Evolutionary conservation across 2,329 filamentous ascomycete species (phyloP).

Genomic region (Cladosporium sp.): DNA sequence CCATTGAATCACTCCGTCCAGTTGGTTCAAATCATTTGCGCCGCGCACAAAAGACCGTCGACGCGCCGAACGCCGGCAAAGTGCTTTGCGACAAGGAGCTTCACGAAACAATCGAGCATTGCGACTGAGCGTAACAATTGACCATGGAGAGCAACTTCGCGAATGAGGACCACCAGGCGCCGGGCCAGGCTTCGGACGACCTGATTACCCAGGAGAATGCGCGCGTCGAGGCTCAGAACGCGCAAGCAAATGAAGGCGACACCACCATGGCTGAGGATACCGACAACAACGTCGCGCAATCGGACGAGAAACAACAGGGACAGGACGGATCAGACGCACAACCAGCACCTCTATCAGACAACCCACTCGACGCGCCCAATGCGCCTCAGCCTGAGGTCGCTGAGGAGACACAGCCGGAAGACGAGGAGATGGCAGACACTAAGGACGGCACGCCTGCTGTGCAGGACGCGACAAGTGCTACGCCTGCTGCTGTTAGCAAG

Average conservation of each 20-base stretch:
- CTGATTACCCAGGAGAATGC: slow-evolving; percentile 34
- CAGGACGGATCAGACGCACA: slow-evolving; percentile 17
- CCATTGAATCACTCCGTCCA: background rate
- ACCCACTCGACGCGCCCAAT: slow-evolving; percentile 35
- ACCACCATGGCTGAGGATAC: slow-evolving; percentile 32
- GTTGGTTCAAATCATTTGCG: background rate
- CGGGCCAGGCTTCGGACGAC: slow-evolving; percentile 31
- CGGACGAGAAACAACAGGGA: slow-evolving; percentile 17
- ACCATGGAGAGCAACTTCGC: slow-evolving; percentile 24
- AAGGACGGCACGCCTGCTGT: slow-evolving; percentile 36
- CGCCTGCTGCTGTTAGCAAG: slow-evolving; percentile 58
- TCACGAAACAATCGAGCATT: background rate
- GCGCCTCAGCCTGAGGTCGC: slow-evolving; percentile 32
- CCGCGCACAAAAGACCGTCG: background rate
- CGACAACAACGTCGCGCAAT: slow-evolving; percentile 14
- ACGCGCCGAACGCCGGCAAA: background rate
- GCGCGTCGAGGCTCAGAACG: slow-evolving; percentile 25
- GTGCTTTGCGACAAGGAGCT: slow-evolving; percentile 11
- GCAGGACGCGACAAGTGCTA: slow-evolving; percentile 5
- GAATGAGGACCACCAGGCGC: slow-evolving; percentile 28
- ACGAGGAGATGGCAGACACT: slow-evolving; percentile 57
- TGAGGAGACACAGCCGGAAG: slow-evolving; percentile 21
- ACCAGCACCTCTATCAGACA: slow-evolving; percentile 29
- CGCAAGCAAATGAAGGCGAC: slow-evolving; percentile 24
- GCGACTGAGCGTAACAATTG: background rate